Percentiles rank a stretch among this genome's conserved stretches.
phyloP scores from a whole-genome alignment of 495 filamentous ascomycete species.

The Rostrohypoxylon terebratum region DNA sequence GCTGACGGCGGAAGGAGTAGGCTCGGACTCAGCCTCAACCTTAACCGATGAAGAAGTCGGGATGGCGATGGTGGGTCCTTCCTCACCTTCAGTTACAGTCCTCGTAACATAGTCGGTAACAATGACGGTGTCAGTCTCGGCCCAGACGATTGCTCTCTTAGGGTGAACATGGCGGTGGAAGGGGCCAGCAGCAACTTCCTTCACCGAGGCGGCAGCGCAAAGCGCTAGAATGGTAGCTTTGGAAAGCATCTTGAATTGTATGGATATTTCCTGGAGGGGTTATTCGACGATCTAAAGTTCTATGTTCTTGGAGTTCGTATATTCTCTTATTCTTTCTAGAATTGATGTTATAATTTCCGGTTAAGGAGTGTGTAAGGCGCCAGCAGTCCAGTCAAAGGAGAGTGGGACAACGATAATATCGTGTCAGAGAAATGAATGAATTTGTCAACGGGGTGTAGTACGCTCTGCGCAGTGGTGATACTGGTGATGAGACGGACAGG shows the following conservation, averaged over 20 bases:
- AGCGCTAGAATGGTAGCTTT: slow-evolving; percentile 49
- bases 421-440: slow-evolving; percentile 43
- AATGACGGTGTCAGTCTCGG: slow-evolving; percentile 46
- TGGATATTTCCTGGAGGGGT: slow-evolving; percentile 4
- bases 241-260: slow-evolving; percentile 39
- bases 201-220: slow-evolving; percentile 44
- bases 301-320: slow-evolving; percentile 21
- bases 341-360: slow-evolving; percentile 30
- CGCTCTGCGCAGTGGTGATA: slow-evolving; percentile 45
- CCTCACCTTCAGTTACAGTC: slow-evolving; percentile 38
- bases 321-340: slow-evolving; percentile 13
- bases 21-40: slow-evolving; percentile 6
- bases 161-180: slow-evolving; percentile 47
- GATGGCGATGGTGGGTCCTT: slow-evolving; percentile 11
- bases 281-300: not conserved
- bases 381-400: slow-evolving; percentile 48
- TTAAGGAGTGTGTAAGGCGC: slow-evolving; percentile 47
- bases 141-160: slow-evolving; percentile 46
- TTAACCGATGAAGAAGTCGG: slow-evolving; percentile 9
- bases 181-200: slow-evolving; percentile 40
- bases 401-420: slow-evolving; percentile 40
- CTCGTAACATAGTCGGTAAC: slow-evolving; percentile 46
- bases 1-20: slow-evolving; percentile 4
- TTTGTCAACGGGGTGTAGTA: slow-evolving; percentile 40
- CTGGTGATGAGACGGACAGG: slow-evolving; percentile 25